Conservation (phyloP, 2,329 filamentous ascomycete species). For the Epichloe festucae region DNA sequence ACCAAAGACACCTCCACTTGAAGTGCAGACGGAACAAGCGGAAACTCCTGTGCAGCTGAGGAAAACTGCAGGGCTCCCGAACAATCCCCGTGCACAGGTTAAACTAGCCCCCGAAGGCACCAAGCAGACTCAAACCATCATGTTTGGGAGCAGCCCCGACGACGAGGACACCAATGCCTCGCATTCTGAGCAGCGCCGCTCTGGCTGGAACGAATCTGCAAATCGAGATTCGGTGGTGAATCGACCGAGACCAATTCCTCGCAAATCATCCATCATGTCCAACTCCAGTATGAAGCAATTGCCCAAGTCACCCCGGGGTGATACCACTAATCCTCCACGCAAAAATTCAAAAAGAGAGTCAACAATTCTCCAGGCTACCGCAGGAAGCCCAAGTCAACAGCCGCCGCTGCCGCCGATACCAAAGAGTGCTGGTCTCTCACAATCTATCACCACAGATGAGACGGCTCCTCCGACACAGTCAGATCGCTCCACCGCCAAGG, state of each 20-base stretch:
- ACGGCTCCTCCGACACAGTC: not conserved
- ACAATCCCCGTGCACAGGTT: conserved; percentile 30
- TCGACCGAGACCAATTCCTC: conserved; percentile 42
- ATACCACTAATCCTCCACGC: not conserved
- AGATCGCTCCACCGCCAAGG: not conserved
- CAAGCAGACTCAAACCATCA: conserved; percentile 28
- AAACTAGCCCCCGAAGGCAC: conserved; percentile 18
- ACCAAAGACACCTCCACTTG: conserved; percentile 10
- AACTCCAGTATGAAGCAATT: not conserved
- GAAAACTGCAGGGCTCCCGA: conserved; percentile 33
- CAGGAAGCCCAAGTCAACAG: not conserved
- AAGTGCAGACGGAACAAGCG: conserved; percentile 13
- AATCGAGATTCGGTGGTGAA: conserved; percentile 32
- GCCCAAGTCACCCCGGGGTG: not conserved
- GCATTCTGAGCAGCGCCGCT: conserved; percentile 4
- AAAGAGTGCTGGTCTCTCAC: not conserved
- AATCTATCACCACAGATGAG: not conserved
- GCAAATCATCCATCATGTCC: conserved; percentile 19
- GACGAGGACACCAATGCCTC: conserved; percentile 34
- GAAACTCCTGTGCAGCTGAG: conserved; percentile 28
- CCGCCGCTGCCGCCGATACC: not conserved
- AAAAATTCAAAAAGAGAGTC: not conserved
- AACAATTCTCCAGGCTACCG: not conserved
- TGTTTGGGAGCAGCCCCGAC: conserved; percentile 43
- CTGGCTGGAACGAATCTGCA: not conserved